phyloP scores from a whole-genome alignment of 2,329 filamentous ascomycete species.

The Scedosporium minutisporum region DNA sequence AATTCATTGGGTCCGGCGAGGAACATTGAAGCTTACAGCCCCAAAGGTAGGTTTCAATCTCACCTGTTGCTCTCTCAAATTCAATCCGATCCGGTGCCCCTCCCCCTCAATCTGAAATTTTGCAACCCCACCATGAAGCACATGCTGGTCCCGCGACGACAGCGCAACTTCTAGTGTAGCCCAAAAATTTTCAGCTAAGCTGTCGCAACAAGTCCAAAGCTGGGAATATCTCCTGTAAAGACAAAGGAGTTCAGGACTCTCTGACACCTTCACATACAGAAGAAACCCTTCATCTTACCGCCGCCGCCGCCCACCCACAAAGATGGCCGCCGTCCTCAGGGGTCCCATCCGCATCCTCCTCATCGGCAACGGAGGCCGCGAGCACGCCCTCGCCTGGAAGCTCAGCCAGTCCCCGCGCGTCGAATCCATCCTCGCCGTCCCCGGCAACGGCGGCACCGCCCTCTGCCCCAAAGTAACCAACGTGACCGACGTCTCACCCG shows the following conservation, averaged over 20 bases:
- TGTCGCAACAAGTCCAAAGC: background rate
- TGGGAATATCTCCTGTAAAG: background rate
- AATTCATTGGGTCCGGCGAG: no score
- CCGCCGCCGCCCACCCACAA: background rate
- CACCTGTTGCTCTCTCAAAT: no score
- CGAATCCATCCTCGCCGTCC: slow-evolving; percentile 60
- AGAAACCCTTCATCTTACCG: background rate
- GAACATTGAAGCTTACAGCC: no score
- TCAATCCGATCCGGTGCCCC: background rate
- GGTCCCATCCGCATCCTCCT: slow-evolving; percentile 57
- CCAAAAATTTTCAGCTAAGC: background rate
- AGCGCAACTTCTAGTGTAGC: no score
- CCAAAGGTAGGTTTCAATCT: no score
- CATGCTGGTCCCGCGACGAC: background rate
- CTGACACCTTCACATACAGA: background rate
- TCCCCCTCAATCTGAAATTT: background rate
- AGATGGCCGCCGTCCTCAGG: slow-evolving; percentile 5
- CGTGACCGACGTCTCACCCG: slow-evolving; percentile 54
- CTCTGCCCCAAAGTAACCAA: slow-evolving; percentile 64
- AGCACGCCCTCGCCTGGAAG: slow-evolving; percentile 94
- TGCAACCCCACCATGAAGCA: background rate
- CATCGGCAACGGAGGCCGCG: slow-evolving; percentile 86
- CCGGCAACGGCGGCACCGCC: slow-evolving; percentile 83
- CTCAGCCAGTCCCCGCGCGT: slow-evolving; percentile 73
- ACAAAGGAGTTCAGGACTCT: background rate